Conservation (phyloP, 169 alveolate genomes). For the Plasmodium gonderi region DNA sequence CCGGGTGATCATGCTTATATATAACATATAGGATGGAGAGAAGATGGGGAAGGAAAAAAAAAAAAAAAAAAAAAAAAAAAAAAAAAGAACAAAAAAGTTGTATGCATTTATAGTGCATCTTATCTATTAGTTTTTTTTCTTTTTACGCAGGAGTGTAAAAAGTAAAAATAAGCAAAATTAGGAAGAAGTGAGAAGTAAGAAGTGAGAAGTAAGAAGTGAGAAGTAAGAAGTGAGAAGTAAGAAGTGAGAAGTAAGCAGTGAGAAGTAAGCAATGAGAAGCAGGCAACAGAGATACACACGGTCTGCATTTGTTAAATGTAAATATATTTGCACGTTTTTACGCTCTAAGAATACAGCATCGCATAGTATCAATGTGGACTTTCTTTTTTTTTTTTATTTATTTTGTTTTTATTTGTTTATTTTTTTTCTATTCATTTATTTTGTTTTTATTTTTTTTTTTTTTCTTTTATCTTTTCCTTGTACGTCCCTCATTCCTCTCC, state of each 20-base stretch:
- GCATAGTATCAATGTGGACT: too few relatives aligned
- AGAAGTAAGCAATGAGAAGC: not conserved
- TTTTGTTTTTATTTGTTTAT: too few relatives aligned
- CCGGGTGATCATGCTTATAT: not conserved
- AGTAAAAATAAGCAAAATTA: not conserved
- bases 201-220: not conserved
- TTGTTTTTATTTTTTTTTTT: too few relatives aligned
- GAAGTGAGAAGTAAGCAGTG: not conserved
- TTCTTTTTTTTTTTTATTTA: too few relatives aligned
- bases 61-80: not conserved
- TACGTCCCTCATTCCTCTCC: too few relatives aligned
- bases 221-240: not conserved
- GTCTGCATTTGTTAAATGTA: too few relatives aligned
- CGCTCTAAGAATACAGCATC: too few relatives aligned
- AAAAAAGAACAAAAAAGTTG: conserved; percentile 1
- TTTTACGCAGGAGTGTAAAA: not conserved
- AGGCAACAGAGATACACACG: not conserved
- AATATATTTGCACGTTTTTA: too few relatives aligned
- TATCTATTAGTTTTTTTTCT: not conserved
- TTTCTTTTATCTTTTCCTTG: too few relatives aligned
- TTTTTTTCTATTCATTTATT: too few relatives aligned
- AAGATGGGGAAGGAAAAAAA: not conserved
- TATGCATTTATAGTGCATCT: conserved; percentile 1
- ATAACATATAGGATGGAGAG: too few relatives aligned
- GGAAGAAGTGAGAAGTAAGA: not conserved